Evolutionary conservation across 306 rosid genomes (phyloP), one percentile per base, ranked within the genome.

Genomic region (Macrotyloma uniflorum): DNA sequence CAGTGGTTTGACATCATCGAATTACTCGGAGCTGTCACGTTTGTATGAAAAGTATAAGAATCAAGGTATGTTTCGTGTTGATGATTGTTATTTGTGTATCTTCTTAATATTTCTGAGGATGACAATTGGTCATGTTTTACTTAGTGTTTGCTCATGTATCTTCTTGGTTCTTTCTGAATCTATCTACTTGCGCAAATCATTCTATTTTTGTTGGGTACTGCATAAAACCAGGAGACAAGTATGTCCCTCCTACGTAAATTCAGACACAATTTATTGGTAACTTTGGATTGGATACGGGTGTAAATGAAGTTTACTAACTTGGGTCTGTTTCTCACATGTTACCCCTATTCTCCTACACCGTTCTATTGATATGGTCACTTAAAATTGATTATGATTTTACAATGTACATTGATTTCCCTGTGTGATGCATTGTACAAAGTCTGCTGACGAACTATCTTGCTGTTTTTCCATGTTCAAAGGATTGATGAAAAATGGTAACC

Each of bases 1-100:
- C 96, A 96, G 99, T 79, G 99, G 98, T 47, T 83, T 96, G 85
- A 88, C 99, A 16, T 77, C 97, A 75, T 85, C 91, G 51, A 96
- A 96, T 78, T 96, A 96, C 93, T 87, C 98, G 9, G 99, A 96
- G 73, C 86, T 96, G 75, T 81, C 98, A 5, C 96, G 86, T 83
- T 23, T 96, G 77, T 91, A 96, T 58, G 97, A 93, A 42, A 96
- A 93, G 66, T 96, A 90, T 76, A 96, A 93, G 80, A 22, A 87
- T 76, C 89, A 87, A 93, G 99, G 99, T 93, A 90, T 58, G 82
- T 20, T 59, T 20, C 11, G 20, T 3, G 49, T 42, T 61, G 82
- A 77, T 24, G 70, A 76, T 72, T 33, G 55, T 73, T 79, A 1
- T 40, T 66, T 78, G 49, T 50, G 45, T 69, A 19, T 69, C 38